Percentiles rank a stretch among this genome's conserved stretches.
Evolutionary conservation across 495 filamentous ascomycete genomes (phyloP).

Genomic region (Xylaria cubensis): DNA sequence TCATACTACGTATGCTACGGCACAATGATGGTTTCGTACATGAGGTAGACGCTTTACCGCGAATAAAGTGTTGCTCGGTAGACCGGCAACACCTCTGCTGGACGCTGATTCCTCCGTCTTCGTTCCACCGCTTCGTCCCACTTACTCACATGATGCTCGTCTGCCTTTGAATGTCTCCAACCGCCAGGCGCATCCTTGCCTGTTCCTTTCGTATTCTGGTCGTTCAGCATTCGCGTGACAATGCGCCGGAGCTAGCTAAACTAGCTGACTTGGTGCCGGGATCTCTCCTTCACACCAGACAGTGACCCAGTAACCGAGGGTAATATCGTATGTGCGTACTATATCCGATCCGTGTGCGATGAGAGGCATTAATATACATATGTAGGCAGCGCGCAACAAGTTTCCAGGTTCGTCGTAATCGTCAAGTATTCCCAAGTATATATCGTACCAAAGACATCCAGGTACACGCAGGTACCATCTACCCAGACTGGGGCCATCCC

Average conservation of each 20-base stretch:
- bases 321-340: not conserved
- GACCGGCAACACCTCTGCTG: slow-evolving; percentile 3
- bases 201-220: slow-evolving; percentile 2
- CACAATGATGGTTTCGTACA: not conserved
- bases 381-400: not conserved
- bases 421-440: slow-evolving; percentile 5
- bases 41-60: not conserved
- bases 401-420: not conserved
- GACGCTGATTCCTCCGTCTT: slow-evolving; percentile 1
- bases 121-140: not conserved
- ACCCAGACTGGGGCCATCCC: not conserved
- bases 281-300: not conserved
- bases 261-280: not conserved
- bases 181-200: slow-evolving; percentile 3
- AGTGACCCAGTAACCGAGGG: not conserved
- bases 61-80: slow-evolving; percentile 14
- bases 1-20: not conserved
- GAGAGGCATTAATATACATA: slow-evolving; percentile 3
- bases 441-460: not conserved
- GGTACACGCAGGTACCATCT: slow-evolving; percentile 28
- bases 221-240: slow-evolving; percentile 4
- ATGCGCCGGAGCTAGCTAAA: not conserved
- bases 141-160: not conserved
- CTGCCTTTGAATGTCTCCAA: not conserved
- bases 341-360: not conserved